A percentile compares a stretch with the other conserved stretches of the same genome.
Evolutionary conservation across 768 basidiomycete species (phyloP).

Genomic region (Filobasidium wieringae): DNA sequence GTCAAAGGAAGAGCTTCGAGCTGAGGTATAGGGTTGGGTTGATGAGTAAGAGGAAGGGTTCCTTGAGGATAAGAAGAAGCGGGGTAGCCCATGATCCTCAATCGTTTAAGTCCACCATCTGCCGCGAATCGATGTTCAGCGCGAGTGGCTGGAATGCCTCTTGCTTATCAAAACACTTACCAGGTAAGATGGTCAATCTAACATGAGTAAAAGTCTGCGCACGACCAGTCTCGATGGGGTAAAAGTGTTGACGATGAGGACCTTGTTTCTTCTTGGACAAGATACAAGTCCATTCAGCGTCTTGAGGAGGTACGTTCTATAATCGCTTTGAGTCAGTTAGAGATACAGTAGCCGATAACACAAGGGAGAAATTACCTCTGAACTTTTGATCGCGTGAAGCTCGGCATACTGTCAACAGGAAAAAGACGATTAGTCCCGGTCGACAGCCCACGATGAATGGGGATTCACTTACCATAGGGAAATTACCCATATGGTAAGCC

Average conservation of each 20-base stretch:
- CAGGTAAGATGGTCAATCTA: slow-evolving; percentile 73
- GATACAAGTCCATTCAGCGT: slow-evolving; percentile 58
- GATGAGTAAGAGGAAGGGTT: slow-evolving; percentile 44
- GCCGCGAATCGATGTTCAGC: not conserved
- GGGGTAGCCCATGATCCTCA: slow-evolving; percentile 65
- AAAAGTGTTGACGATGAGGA: slow-evolving; percentile 78
- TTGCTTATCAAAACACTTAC: slow-evolving; percentile 23
- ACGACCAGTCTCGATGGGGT: slow-evolving; percentile 56
- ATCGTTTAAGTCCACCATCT: slow-evolving; percentile 88
- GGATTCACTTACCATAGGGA: slow-evolving; percentile 47
- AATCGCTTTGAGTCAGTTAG: not conserved
- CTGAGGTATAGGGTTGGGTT: slow-evolving; percentile 5
- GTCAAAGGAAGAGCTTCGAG: slow-evolving; percentile 52
- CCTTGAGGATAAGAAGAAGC: slow-evolving; percentile 5
- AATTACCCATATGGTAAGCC: slow-evolving; percentile 89
- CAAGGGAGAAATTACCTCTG: slow-evolving; percentile 32
- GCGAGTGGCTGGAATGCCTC: not conserved
- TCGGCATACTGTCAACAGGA: slow-evolving; percentile 57
- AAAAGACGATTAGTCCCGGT: not conserved
- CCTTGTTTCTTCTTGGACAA: slow-evolving; percentile 69
- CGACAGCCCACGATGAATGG: not conserved
- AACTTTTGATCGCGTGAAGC: slow-evolving; percentile 49
- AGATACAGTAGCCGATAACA: not conserved
- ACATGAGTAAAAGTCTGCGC: slow-evolving; percentile 64
- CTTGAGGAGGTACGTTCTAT: slow-evolving; percentile 24